phyloP scores from a whole-genome alignment of 2,329 filamentous ascomycete genomes.

The Epichloe bromicola region DNA sequence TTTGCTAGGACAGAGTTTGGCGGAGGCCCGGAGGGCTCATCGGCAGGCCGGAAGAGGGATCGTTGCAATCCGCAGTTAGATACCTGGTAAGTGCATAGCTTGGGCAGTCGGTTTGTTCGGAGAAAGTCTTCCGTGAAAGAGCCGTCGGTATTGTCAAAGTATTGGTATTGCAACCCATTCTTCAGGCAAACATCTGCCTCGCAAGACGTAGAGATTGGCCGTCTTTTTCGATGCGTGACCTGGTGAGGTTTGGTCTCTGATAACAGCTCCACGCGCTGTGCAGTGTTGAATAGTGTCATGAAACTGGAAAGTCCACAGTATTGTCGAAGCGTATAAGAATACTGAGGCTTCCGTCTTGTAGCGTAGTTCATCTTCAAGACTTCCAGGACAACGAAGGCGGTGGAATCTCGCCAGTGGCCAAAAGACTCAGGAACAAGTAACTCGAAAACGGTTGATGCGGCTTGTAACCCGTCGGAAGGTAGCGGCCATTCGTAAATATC shows the following conservation, averaged over 20 bases:
- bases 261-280: conserved; percentile 8
- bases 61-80: conserved; percentile 7
- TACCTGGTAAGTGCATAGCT: conserved; percentile 9
- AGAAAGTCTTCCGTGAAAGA: conserved; percentile 1
- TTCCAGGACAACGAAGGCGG: conserved; percentile 25
- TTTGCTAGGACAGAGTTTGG: conserved; percentile 40
- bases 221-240: conserved; percentile 6
- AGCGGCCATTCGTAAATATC: conserved; percentile 44
- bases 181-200: conserved; percentile 11
- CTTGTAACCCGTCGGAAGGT: conserved; percentile 17
- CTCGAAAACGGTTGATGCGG: conserved; percentile 41
- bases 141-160: conserved; percentile 4
- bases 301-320: conserved; percentile 7
- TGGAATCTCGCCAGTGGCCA: conserved; percentile 35
- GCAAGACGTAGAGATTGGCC: not conserved
- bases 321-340: conserved; percentile 1
- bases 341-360: not conserved
- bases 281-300: fast-evolving
- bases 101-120: not conserved
- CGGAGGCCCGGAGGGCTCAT: conserved; percentile 3
- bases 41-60: conserved; percentile 8
- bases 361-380: conserved; percentile 18
- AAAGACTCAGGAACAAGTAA: conserved; percentile 29
- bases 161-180: conserved; percentile 12
- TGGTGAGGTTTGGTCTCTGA: conserved; percentile 11